phyloP scores from a whole-genome alignment of 495 filamentous ascomycete species.

The Penicillium crystallinum region DNA sequence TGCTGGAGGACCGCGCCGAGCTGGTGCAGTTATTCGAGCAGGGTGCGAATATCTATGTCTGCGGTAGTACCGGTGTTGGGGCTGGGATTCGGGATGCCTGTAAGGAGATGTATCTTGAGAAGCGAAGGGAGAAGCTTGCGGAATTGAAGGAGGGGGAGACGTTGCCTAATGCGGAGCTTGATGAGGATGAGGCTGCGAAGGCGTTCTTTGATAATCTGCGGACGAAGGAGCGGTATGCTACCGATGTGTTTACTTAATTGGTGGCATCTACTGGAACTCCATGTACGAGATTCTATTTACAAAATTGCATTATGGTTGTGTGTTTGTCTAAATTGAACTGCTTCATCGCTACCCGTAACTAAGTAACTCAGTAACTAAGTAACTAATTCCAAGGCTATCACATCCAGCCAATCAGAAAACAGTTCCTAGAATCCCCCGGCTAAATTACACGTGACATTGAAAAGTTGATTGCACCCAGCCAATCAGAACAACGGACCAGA shows the following conservation, averaged over 20 bases:
- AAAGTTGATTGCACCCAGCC: neutral
- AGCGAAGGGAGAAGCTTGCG: constrained; percentile 37
- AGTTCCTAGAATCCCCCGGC: constrained; percentile 1
- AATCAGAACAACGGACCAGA: neutral
- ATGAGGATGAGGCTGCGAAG: constrained; percentile 34
- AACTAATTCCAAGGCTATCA: neutral
- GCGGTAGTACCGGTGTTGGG: constrained; percentile 58
- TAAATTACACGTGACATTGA: neutral
- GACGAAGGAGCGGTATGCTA: constrained; percentile 58
- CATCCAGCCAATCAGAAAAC: constrained; percentile 1
- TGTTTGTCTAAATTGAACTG: too few species aligned
- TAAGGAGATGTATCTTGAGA: constrained; percentile 42
- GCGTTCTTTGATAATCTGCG: constrained; percentile 53
- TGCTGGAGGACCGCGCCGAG: constrained; percentile 49
- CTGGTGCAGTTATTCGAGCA: constrained; percentile 48
- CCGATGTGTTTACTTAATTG: constrained; percentile 55
- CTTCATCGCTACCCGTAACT: too few species aligned
- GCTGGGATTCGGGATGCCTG: constrained; percentile 53
- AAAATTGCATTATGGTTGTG: neutral
- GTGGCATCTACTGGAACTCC: neutral
- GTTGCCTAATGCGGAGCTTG: constrained; percentile 36
- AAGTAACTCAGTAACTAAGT: too few species aligned
- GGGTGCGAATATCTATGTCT: constrained; percentile 62
- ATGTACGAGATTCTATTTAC: neutral
- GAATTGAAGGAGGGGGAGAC: constrained; percentile 29